Conservation (phyloP, 176 grass and related monocot genomes). For the Musa acuminata region DNA sequence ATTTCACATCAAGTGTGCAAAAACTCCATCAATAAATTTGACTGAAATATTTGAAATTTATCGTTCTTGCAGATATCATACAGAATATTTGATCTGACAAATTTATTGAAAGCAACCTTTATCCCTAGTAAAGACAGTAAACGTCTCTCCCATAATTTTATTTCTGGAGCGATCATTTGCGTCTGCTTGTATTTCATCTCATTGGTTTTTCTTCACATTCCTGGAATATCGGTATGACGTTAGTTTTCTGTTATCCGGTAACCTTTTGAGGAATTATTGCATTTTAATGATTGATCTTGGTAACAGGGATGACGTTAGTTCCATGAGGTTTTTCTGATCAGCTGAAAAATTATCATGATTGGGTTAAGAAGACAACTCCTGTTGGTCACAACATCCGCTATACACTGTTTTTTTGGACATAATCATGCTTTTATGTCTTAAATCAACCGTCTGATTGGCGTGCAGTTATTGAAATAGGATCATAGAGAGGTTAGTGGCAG, state of each 20-base stretch:
- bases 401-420: neutral
- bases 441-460: neutral
- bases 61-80: constrained; percentile 18
- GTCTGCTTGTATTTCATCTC: constrained; percentile 12
- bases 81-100: constrained; percentile 25
- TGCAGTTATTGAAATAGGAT: neutral
- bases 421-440: neutral
- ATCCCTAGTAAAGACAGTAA: constrained; percentile 11
- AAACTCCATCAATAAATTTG: neutral
- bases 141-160: constrained; percentile 11
- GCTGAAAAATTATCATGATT: too few species aligned
- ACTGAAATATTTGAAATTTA: constrained; percentile 2
- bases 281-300: neutral
- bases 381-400: neutral
- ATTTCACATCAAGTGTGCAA: neutral
- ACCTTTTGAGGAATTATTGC: neutral
- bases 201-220: constrained; percentile 10
- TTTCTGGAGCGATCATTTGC: constrained; percentile 2
- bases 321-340: neutral
- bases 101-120: constrained; percentile 14
- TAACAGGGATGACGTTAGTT: constrained; percentile 1
- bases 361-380: neutral
- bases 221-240: constrained; percentile 1
- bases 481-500: neutral
- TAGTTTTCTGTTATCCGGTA: neutral